A percentile compares a stretch with the other conserved stretches of the same genome.
Evolutionary conservation across 2,329 filamentous ascomycete species (phyloP).

Genomic region (Hymenoscyphus salicellus): DNA sequence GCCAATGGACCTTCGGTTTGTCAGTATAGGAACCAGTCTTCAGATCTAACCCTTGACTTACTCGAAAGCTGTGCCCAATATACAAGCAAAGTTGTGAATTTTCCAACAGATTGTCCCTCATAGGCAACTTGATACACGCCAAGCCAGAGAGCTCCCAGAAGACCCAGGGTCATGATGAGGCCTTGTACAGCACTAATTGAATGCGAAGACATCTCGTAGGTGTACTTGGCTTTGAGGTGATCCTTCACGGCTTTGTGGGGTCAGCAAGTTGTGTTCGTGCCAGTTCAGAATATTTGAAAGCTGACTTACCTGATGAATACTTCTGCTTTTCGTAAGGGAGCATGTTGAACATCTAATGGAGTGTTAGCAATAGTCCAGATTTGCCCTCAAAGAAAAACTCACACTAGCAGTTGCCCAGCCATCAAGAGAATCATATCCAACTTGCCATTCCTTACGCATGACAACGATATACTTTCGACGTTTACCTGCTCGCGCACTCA

Average conservation of each 20-base stretch:
- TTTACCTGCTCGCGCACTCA: conserved; percentile 33
- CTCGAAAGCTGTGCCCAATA: conserved; percentile 57
- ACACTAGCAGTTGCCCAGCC: conserved; percentile 42
- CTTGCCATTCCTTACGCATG: conserved; percentile 37
- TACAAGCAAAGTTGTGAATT: conserved; percentile 61
- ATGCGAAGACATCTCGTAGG: conserved; percentile 37
- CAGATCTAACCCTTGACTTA: conserved; percentile 29
- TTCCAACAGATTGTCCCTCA: conserved; percentile 51
- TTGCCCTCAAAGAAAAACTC: conserved; percentile 14
- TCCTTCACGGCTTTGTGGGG: conserved; percentile 36
- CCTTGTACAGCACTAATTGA: conserved; percentile 51
- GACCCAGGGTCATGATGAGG: conserved; percentile 49
- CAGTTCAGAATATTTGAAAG: background rate
- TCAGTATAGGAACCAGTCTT: background rate
- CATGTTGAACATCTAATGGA: conserved; percentile 50
- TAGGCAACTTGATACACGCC: conserved; percentile 34
- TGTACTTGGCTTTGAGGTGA: conserved; percentile 38
- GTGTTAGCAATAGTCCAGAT: conserved; percentile 7
- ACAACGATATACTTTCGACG: conserved; percentile 37
- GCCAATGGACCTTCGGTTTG: conserved; percentile 35
- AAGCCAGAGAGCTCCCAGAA: conserved; percentile 41
- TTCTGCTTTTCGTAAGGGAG: conserved; percentile 50
- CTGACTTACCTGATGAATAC: conserved; percentile 41
- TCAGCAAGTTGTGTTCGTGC: conserved; percentile 32
- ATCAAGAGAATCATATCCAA: conserved; percentile 40